Evolutionary conservation across 306 rosid genomes (phyloP), one percentile per base, ranked within the genome.

Genomic region (Medicago ruthenica): DNA sequence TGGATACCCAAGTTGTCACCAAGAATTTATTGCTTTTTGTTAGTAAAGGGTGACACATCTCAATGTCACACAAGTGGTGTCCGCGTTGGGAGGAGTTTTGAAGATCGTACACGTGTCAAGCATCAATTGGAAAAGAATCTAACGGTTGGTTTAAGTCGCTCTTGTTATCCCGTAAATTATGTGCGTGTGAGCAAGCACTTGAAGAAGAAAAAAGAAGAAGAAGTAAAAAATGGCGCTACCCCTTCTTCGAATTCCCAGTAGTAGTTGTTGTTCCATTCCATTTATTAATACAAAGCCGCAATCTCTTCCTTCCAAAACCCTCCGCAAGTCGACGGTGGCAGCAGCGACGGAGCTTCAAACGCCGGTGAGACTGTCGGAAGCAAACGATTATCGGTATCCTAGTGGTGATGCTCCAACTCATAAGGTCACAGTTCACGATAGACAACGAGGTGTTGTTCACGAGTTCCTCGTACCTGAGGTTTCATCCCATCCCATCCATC

Each of bases 381-480:
- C 70, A 54, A 17, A 78, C 40, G 86, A 71, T 47, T 70, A 18
- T 62, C 71, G 18, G 65, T 80, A 85, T 36, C 65, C 83, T 1
- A 69, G 87, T 9, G 85, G 15, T 9, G 66, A 37, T 13, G 82
- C 83, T 78, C 93, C 96, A 9, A 65, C 86, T 8, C 97, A 95
- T 80, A 92, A 88, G 83, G 96, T 95, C 62, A 95, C 88, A 10
- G 97, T 95, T 24, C 99, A 90, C 59, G 99, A 95, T 27, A 74
- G 91, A 18, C 90, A 90, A 71, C 79, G 96, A 17, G 97, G 97
- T 18, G 63, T 82, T 42, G 92, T 92, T 77, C 99, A 95, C 83
- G 91, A 95, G 77, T 95, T 95, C 85, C 13, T 83, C 37, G 99
- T 95, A 1, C 97, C 97, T 4, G 97, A 95, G 99, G 99, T 93